Base-by-base conservation (phyloP, 164 flowering plant genomes). In the Chloranthus sessilifolius region DNA sequence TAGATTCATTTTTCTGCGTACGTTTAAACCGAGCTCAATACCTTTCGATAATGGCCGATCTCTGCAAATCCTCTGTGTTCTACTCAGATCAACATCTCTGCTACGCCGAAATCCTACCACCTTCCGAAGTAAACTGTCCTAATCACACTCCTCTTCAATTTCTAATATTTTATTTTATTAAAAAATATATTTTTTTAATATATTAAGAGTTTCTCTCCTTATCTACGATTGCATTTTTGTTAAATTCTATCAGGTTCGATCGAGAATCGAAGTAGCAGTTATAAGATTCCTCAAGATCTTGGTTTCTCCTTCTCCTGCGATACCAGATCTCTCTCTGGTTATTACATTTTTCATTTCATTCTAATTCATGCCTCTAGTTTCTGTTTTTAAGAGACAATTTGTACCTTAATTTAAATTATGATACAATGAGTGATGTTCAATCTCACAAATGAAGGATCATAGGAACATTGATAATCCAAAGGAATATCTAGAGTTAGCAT, bases 201-300 rank as follows among this genome's bases (percentile, higher is more conserved):
- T 22, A 29, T 56, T 16, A 28, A 51, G 39, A 37, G 21, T 57
- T 41, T 39, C 33, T 24, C 22, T 34, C 16, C 21, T 24, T 28
- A 20, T 36, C 7, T 15, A 3, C 3, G 5, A 19, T 16, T 26
- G 26, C 24, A 15, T 10, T 16, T n/a, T 43, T 12, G 33, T 23
- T 11, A 1, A 28, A 10, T 36, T 39, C 15, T 11, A 60, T 29
- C 75, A 86, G 95, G 98, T 80, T 41, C 75, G 78, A 58, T 88
- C 88, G 5, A 62, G 99, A 64, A 88, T 88, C 43, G 82, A 92
- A 75, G 83, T 88, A 0, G 77, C 96, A 5, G 86, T 84, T 4
- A 78, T 88, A 50, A 79, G 68, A 65, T 84, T 88, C 57, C 88
- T 92, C 55, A 76, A 64, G 67, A 67, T 67, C 28, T 68, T 85